Percentiles rank a stretch among this genome's conserved stretches.
phyloP scores from a whole-genome alignment of 2,329 filamentous ascomycete species.

The Fusarium sp. region DNA sequence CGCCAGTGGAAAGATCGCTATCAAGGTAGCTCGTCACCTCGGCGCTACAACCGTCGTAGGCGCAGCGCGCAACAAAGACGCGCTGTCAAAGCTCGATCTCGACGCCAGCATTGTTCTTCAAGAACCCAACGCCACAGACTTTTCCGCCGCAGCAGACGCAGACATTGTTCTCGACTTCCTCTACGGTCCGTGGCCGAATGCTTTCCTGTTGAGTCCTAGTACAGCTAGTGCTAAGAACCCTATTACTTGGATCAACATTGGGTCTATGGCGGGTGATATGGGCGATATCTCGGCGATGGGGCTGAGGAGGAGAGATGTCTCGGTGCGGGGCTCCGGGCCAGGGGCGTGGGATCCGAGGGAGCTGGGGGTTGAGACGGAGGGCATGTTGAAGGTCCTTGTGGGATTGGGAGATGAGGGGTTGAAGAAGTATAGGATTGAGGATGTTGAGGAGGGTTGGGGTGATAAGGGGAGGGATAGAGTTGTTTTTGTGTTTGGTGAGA shows the following conservation, averaged over 20 bases:
- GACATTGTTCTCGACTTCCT: conserved; percentile 67
- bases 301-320: conserved; percentile 58
- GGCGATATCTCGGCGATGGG: conserved; percentile 52
- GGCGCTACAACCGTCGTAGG: conserved; percentile 61
- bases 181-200: conserved; percentile 56
- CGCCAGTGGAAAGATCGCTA: conserved; percentile 59
- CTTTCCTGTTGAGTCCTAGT: conserved; percentile 52
- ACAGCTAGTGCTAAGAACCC: conserved; percentile 46
- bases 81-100: conserved; percentile 53
- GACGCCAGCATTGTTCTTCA: conserved; percentile 56
- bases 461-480: conserved; percentile 37
- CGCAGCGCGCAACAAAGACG: conserved; percentile 55
- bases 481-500: conserved; percentile 42
- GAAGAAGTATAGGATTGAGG: conserved; percentile 31
- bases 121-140: conserved; percentile 54
- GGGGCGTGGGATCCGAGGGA: conserved; percentile 52
- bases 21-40: conserved; percentile 55
- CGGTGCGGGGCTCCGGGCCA: conserved; percentile 55
- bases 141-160: conserved; percentile 53
- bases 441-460: conserved; percentile 41
- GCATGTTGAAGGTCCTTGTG: conserved; percentile 40
- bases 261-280: conserved; percentile 52
- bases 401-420: conserved; percentile 34
- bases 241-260: conserved; percentile 63
- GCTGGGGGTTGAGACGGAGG: conserved; percentile 31